Evolutionary conservation across 176 grass and related monocot species (phyloP), one percentile per base, ranked within the genome.

Genomic region (Ensete glaucum): DNA sequence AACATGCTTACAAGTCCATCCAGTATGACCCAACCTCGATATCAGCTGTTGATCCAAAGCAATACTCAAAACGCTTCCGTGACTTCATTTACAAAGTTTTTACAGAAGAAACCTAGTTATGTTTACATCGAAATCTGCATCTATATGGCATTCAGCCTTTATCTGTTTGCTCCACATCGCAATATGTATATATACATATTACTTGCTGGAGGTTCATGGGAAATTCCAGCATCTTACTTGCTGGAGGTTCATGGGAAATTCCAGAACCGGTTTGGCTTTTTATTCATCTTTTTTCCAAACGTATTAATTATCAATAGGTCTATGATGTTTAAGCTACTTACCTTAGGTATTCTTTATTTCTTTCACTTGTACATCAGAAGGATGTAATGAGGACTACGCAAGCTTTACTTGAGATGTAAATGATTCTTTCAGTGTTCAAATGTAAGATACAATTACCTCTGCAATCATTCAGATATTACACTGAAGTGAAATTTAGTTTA

Each of bases 1-100:
- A 96, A 25, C 92, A 96, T 29, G 92, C 92, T 3, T 96, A 91
- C 71, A 96, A 96, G 72, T 96, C 92, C 21, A 86, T 88, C 81
- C 88, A 88, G 54, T 88, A 91, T 26, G 92, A 90, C 19, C 85
- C 88, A 2, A 90, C 85, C 22, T 96, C 92, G 29, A 96, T 96
- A 83, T 96, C 92, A 9, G 88, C 85, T 15, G 88, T 90, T 43
- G 88, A 90, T 73, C 88, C 88, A 0, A 90, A 73, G 74, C 71
- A 91, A 22, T 96, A 96, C 60, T 88, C 88, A n/a, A 96, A 96
- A 73, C 65, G 92, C 10, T 96, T 96, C 58, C 86, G 88, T 7
- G 92, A 96, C 74, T 96, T 96, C 69, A 87, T 96, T 53, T 96
- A 82, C 54, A 90, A 68, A 76, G 86, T 78, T 52, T 96, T 88